These are phyloP conservation scores for Tulasnella calospora DNA, from an alignment of 768 basidiomycete genomes.

Conservation along the genomic window DNA sequence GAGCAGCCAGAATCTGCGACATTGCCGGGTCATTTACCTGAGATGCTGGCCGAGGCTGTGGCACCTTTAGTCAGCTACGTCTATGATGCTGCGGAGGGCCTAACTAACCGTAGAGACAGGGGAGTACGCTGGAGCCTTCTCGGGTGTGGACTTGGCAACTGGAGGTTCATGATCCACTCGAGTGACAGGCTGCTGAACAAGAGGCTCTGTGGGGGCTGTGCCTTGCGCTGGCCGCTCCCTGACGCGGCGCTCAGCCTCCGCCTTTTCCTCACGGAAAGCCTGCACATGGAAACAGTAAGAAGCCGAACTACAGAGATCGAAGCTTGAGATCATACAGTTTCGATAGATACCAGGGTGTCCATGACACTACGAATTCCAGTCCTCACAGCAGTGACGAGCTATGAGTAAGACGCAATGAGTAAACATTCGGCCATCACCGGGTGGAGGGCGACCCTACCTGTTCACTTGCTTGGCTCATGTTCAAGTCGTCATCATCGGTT, in stretches of 20 bases:
- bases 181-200: background rate
- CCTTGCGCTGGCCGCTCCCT: background rate
- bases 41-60: background rate
- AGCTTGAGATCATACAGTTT: background rate
- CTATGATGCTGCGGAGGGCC: background rate
- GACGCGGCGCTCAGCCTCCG: background rate
- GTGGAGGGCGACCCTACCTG: background rate
- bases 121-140: constrained; percentile 10
- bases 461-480: constrained; percentile 5
- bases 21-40: background rate
- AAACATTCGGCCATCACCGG: background rate
- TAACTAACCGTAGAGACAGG: background rate
- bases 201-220: background rate
- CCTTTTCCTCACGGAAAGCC: constrained; percentile 12
- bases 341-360: background rate
- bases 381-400: constrained; percentile 11
- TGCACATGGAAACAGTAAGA: background rate
- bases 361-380: constrained; percentile 10
- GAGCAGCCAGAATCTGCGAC: constrained; percentile 5
- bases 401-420: background rate
- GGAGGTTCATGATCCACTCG: constrained; percentile 13
- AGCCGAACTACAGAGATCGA: background rate
- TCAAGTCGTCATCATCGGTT: background rate
- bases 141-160: background rate
- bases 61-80: background rate